Evolutionary conservation across 139 green algal genomes (phyloP).

Genomic region (Chlamydomonas incerta): DNA sequence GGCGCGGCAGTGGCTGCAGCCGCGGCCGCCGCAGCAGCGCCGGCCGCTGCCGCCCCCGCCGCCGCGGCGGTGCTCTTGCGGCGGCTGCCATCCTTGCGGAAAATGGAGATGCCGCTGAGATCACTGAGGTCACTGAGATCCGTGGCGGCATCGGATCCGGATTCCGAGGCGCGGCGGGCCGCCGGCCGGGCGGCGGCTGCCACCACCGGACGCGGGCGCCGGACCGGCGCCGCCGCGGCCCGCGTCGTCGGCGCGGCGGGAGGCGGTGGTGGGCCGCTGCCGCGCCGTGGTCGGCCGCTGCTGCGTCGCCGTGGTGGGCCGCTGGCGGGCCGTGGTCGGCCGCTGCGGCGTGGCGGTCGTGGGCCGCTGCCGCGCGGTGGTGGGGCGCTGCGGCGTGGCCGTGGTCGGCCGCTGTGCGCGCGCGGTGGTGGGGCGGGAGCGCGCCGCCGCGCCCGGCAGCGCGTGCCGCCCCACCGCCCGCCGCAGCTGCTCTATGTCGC

Average conservation of each 20-base stretch:
- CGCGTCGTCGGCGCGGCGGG: neutral
- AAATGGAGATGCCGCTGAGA: neutral
- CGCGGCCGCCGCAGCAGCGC: too few species aligned
- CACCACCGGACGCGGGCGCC: too few species aligned
- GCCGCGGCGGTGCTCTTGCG: too few species aligned
- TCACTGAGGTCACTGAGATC: neutral
- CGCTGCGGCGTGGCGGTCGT: neutral
- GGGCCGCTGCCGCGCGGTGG: neutral
- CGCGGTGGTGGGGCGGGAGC: neutral
- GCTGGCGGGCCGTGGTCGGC: neutral
- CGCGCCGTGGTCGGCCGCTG: too few species aligned
- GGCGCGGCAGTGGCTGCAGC: too few species aligned
- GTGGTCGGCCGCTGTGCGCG: neutral
- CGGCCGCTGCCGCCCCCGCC: too few species aligned
- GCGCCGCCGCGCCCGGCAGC: neutral
- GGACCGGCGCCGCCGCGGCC: too few species aligned
- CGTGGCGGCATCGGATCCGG: neutral
- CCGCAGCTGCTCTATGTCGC: slow-evolving; percentile 9
- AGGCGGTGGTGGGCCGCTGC: neutral
- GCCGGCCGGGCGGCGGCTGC: too few species aligned
- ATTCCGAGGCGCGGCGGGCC: neutral
- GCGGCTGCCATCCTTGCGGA: too few species aligned
- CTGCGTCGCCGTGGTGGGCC: neutral
- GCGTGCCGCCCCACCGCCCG: neutral
- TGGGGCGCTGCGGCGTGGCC: neutral